Evolutionary conservation across 139 green algal genomes (phyloP).

Genomic region (Micromonas pusilla): DNA sequence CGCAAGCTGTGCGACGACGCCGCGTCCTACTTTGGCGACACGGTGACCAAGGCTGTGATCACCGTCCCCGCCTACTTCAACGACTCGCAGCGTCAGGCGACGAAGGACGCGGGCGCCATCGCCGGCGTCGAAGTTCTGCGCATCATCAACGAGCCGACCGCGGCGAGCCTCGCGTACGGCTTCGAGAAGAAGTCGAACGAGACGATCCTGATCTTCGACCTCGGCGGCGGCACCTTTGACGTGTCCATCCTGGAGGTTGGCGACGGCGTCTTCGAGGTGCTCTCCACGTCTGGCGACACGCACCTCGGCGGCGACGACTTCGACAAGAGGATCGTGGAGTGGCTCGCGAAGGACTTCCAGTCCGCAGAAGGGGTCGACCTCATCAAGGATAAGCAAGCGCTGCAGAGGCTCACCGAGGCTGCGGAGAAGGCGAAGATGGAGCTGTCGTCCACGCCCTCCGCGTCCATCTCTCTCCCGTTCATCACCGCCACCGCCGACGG

Average conservation of each 20-base stretch:
- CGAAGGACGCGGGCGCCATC: conserved; percentile 87
- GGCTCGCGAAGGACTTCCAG: conserved; percentile 88
- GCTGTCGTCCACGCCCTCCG: conserved; percentile 73
- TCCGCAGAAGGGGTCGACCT: conserved; percentile 89
- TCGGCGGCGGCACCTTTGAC: conserved; percentile 98
- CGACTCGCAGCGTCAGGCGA: conserved; percentile 90
- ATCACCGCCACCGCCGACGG: conserved; percentile 97
- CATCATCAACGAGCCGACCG: conserved; percentile 99
- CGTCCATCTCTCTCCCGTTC: conserved; percentile 94
- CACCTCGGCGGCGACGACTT: conserved; percentile 99
- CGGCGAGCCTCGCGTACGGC: conserved; percentile 94
- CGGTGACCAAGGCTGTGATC: conserved; percentile 89
- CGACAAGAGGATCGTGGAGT: conserved; percentile 98
- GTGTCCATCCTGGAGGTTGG: conserved; percentile 86
- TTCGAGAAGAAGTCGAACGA: conserved; percentile 97
- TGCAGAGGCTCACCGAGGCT: conserved; percentile 80
- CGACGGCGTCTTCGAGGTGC: conserved; percentile 99
- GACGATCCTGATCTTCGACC: conserved; percentile 98
- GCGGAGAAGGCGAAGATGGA: conserved; percentile 99
- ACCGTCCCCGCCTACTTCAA: conserved; percentile 99
- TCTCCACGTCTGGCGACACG: conserved; percentile 94
- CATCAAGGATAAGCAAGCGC: conserved; percentile 83
- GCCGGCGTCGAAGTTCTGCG: conserved; percentile 94
- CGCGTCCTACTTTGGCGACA: conserved; percentile 70
- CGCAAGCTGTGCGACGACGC: conserved; percentile 74